Conservation (phyloP, 2,329 filamentous ascomycete genomes). For the Biscogniauxia mediterranea region DNA sequence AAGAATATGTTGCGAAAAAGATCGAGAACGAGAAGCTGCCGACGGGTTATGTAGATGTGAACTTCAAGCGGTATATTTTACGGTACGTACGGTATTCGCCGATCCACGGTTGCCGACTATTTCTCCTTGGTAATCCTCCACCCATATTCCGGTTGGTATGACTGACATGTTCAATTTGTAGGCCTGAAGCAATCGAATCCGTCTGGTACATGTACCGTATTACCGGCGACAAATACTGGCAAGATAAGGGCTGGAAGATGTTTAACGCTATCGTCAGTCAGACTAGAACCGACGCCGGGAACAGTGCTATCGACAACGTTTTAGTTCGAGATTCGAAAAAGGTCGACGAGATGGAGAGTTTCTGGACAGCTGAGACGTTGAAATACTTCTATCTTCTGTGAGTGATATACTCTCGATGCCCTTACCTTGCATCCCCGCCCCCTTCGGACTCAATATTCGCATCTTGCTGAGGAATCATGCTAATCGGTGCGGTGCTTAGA, state of each 20-base stretch:
- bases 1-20: slow-evolving; percentile 49
- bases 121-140: too few relatives aligned
- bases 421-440: not conserved
- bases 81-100: slow-evolving; percentile 43
- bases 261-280: slow-evolving; percentile 68
- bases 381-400: slow-evolving; percentile 92
- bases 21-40: slow-evolving; percentile 47
- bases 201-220: slow-evolving; percentile 91
- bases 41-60: slow-evolving; percentile 49
- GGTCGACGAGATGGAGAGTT: slow-evolving; percentile 75
- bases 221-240: slow-evolving; percentile 72
- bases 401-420: slow-evolving; percentile 33
- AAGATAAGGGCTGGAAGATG: slow-evolving; percentile 85
- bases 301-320: slow-evolving; percentile 70
- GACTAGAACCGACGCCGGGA: slow-evolving; percentile 64
- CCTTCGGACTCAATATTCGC: not conserved
- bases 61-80: slow-evolving; percentile 55
- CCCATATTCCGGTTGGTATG: slow-evolving; percentile 28
- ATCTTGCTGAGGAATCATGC: not conserved
- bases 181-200: slow-evolving; percentile 83
- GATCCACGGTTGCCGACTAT: not conserved
- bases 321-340: slow-evolving; percentile 40
- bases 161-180: slow-evolving; percentile 33
- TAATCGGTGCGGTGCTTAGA: slow-evolving; percentile 14
- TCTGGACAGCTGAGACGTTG: slow-evolving; percentile 86